These are phyloP conservation scores for Triglochin maritima DNA, from an alignment of 106 monocot genomes.

Conservation along the genomic window DNA sequence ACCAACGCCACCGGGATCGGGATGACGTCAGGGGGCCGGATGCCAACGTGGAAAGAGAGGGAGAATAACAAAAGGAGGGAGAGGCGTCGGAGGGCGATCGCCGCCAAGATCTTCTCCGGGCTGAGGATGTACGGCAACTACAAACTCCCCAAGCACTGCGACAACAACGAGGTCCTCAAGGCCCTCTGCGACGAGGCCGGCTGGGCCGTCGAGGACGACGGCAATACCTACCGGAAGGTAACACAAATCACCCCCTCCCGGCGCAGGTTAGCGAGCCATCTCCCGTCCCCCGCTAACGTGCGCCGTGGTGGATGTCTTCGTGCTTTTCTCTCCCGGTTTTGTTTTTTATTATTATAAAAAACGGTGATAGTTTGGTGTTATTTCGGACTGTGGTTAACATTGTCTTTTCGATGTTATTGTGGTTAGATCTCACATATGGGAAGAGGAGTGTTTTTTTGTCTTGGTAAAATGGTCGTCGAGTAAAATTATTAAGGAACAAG, in stretches of 20 bases:
- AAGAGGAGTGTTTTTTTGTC: too few species aligned
- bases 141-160: slow-evolving; percentile 32
- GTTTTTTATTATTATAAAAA: too few species aligned
- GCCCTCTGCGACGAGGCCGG: slow-evolving; percentile 25
- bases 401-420: too few species aligned
- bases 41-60: slow-evolving; percentile 28
- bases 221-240: slow-evolving; percentile 27
- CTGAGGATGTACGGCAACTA: slow-evolving; percentile 26
- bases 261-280: neutral
- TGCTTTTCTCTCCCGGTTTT: too few species aligned
- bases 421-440: too few species aligned
- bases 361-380: too few species aligned
- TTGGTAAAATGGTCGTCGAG: too few species aligned
- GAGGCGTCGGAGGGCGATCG: slow-evolving; percentile 22
- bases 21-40: slow-evolving; percentile 19
- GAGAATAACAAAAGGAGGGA: slow-evolving; percentile 30
- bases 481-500: too few species aligned
- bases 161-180: slow-evolving; percentile 29
- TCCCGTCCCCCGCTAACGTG: too few species aligned
- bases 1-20: neutral
- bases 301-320: too few species aligned
- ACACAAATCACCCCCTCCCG: neutral
- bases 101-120: slow-evolving; percentile 23
- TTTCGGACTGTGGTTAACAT: too few species aligned
- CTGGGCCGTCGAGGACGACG: slow-evolving; percentile 22